These are phyloP conservation scores for Termitomyces bulborhizus DNA, from an alignment of 768 basidiomycete genomes.

Conservation along the genomic window DNA sequence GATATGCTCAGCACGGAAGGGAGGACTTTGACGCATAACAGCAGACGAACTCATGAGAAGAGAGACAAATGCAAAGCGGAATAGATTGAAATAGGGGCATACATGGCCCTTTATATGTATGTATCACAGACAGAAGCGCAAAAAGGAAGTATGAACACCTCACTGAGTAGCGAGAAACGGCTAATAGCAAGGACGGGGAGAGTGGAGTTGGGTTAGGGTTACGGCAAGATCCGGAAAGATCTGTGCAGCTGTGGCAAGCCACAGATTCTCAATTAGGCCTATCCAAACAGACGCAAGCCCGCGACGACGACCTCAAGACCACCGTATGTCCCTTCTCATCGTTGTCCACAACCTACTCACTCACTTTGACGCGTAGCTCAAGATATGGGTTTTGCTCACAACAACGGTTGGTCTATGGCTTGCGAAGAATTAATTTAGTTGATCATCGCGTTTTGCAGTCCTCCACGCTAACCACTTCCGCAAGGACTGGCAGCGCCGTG, in stretches of 20 bases:
- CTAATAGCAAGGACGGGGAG: background rate
- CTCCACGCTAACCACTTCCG: constrained; percentile 93
- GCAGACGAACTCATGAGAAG: constrained; percentile 12
- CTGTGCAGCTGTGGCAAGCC: constrained; percentile 38
- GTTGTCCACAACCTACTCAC: constrained; percentile 12
- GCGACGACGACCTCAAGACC: constrained; percentile 41
- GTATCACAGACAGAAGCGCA: too few relatives aligned
- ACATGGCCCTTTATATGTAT: constrained; percentile 4
- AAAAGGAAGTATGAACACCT: too few relatives aligned
- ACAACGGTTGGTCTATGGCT: constrained; percentile 54
- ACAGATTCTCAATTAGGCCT: constrained; percentile 24
- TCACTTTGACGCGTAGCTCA: constrained; percentile 29
- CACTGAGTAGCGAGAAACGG: too few relatives aligned
- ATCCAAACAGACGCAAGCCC: constrained; percentile 21
- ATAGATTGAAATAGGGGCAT: background rate
- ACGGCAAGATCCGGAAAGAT: constrained; percentile 28
- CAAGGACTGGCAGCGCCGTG: constrained; percentile 98
- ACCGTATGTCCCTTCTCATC: constrained; percentile 26
- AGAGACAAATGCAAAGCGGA: too few relatives aligned
- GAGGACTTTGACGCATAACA: constrained; percentile 26
- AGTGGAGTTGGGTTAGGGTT: constrained; percentile 24
- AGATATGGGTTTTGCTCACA: constrained; percentile 74
- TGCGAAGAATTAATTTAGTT: background rate
- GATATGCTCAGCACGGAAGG: constrained; percentile 51
- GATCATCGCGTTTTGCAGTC: constrained; percentile 35